These are phyloP conservation scores for Amphirosellinia nigrospora DNA, from an alignment of 495 filamentous ascomycete genomes.

Conservation along the genomic window DNA sequence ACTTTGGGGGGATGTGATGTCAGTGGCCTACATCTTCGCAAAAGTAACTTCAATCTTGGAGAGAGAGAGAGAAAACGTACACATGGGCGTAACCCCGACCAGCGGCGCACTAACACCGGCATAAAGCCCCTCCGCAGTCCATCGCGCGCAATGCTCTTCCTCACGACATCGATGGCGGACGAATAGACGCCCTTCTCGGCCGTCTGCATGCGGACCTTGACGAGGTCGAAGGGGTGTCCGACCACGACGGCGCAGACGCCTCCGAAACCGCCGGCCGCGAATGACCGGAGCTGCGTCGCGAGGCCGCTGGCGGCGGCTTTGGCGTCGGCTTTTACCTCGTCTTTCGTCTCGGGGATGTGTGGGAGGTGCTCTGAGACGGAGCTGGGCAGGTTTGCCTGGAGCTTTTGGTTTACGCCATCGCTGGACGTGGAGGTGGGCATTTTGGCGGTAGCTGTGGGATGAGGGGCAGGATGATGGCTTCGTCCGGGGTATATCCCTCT, in stretches of 20 bases:
- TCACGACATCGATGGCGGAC: slow-evolving; percentile 88
- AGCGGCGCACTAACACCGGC: slow-evolving; percentile 96
- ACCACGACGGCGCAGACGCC: slow-evolving; percentile 92
- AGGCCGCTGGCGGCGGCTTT: slow-evolving; percentile 54
- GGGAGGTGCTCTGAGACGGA: slow-evolving; percentile 45
- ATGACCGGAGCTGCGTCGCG: slow-evolving; percentile 67
- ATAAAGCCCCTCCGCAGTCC: slow-evolving; percentile 86
- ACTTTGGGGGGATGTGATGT: slow-evolving; percentile 55
- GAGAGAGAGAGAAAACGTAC: slow-evolving; percentile 61
- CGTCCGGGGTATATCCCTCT: background rate
- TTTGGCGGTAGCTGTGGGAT: background rate
- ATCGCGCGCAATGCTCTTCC: slow-evolving; percentile 85
- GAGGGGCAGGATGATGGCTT: background rate
- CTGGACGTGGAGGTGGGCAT: background rate
- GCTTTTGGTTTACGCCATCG: slow-evolving; percentile 35
- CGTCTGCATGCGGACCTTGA: slow-evolving; percentile 96
- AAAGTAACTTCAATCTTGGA: no score
- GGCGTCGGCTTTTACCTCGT: slow-evolving; percentile 54
- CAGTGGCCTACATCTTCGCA: no score
- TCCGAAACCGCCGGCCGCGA: slow-evolving; percentile 89
- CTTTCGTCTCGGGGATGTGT: slow-evolving; percentile 59
- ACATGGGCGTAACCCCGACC: slow-evolving; percentile 97
- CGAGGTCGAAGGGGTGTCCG: slow-evolving; percentile 95
- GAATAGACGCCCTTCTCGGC: slow-evolving; percentile 92
- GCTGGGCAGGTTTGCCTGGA: slow-evolving; percentile 42